phyloP scores from a whole-genome alignment of 148 eudicot species.

The Nepenthes gracilis region DNA sequence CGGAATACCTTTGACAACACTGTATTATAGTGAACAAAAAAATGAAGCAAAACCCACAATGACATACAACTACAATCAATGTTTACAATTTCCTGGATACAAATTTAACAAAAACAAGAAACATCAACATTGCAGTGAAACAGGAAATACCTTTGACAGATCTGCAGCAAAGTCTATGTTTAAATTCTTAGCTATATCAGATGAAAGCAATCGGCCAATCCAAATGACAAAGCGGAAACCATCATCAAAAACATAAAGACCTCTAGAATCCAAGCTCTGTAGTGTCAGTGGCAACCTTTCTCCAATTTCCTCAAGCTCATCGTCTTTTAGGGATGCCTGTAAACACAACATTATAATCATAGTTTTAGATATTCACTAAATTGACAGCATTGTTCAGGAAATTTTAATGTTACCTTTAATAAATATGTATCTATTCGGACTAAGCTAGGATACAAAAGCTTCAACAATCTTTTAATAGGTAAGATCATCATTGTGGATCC shows the following conservation, averaged over 20 bases:
- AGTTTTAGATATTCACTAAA: neutral
- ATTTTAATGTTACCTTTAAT: slow-evolving; percentile 34
- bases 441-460: slow-evolving; percentile 75
- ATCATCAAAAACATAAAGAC: slow-evolving; percentile 82
- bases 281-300: slow-evolving; percentile 58
- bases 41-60: too few species aligned
- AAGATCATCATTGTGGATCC: slow-evolving; percentile 90
- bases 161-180: slow-evolving; percentile 64
- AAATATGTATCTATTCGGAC: slow-evolving; percentile 70
- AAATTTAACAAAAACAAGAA: neutral
- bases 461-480: slow-evolving; percentile 72
- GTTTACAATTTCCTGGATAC: neutral
- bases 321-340: slow-evolving; percentile 30
- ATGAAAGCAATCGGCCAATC: slow-evolving; percentile 84
- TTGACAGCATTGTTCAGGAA: neutral
- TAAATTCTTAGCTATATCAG: slow-evolving; percentile 63
- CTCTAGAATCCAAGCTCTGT: slow-evolving; percentile 87
- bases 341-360: slow-evolving; percentile 5
- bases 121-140: neutral
- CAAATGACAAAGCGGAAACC: slow-evolving; percentile 92
- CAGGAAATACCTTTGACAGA: slow-evolving; percentile 53
- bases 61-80: neutral
- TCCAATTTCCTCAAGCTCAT: slow-evolving; percentile 23
- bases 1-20: too few species aligned
- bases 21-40: too few species aligned